phyloP scores from a whole-genome alignment of 345 rosid species.

The Eucalyptus shirleyi region DNA sequence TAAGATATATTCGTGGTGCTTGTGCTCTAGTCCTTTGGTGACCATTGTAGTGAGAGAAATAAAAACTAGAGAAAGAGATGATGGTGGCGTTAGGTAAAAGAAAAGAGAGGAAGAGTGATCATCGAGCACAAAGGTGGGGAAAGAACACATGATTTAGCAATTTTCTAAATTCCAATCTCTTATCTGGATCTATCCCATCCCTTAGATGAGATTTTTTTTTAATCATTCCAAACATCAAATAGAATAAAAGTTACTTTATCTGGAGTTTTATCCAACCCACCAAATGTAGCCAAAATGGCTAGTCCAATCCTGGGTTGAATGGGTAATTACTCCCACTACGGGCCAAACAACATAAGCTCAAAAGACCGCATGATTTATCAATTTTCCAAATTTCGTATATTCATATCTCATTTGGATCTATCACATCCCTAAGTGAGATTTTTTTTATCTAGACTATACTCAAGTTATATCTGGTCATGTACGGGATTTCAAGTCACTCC shows the following conservation, averaged over 20 bases:
- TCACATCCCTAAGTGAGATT: no score
- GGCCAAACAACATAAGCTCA: no score
- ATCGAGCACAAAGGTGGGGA: not conserved
- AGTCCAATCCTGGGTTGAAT: no score
- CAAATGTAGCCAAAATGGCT: no score
- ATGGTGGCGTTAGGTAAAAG: not conserved
- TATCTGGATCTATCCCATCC: accelerated
- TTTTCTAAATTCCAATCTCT: no score
- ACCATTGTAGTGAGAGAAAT: not conserved
- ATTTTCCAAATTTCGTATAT: no score
- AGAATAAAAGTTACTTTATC: no score
- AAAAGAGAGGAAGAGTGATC: not conserved
- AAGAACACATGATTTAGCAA: not conserved
- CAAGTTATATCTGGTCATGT: no score
- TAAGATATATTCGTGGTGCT: not conserved
- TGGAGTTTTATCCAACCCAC: accelerated
- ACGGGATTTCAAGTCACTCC: accelerated
- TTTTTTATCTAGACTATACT: no score
- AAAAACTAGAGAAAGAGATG: not conserved
- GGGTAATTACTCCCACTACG: no score
- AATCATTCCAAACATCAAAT: accelerated
- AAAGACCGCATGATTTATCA: no score
- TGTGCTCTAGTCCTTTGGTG: not conserved
- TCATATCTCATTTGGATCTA: no score
- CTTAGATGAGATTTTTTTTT: not conserved